Evolutionary conservation across 2,329 filamentous ascomycete species (phyloP).

Genomic region (Arthrobotrys iridis): DNA sequence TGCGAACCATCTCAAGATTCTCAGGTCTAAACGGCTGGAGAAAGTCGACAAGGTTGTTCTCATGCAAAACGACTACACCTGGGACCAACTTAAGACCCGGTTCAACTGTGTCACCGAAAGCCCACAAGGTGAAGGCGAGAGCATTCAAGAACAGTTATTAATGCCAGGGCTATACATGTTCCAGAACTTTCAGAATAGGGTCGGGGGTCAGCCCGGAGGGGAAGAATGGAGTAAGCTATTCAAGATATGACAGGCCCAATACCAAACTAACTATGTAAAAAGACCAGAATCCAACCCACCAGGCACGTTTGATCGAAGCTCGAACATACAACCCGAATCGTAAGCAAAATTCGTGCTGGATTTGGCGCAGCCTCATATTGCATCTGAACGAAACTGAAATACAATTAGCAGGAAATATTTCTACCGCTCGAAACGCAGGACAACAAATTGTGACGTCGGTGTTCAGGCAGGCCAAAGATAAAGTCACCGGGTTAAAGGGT

Average conservation of each 20-base stretch:
- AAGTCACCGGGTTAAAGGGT: not conserved
- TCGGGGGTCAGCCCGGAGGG: not conserved
- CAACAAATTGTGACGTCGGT: not conserved
- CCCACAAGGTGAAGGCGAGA: not conserved
- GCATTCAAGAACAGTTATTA: not conserved
- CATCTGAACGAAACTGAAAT: not conserved
- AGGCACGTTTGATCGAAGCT: not conserved
- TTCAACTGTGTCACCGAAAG: conserved; percentile 7
- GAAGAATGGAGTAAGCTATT: not conserved
- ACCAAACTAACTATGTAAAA: not conserved
- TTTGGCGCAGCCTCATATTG: not conserved
- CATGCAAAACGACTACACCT: not conserved
- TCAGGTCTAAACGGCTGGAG: conserved; percentile 16
- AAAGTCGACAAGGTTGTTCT: not conserved
- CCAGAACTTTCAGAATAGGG: not conserved
- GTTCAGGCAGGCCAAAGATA: conserved; percentile 1
- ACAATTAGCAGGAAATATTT: not conserved
- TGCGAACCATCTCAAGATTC: not conserved
- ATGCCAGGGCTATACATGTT: not conserved
- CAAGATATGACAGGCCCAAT: not conserved
- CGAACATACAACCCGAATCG: not conserved
- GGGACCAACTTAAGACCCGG: conserved; percentile 3
- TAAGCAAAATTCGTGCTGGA: not conserved
- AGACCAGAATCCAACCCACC: not conserved
- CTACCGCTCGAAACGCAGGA: not conserved